phyloP scores from a whole-genome alignment of 352 stramenopile genomes.

The Phytopythium mirpurense region DNA sequence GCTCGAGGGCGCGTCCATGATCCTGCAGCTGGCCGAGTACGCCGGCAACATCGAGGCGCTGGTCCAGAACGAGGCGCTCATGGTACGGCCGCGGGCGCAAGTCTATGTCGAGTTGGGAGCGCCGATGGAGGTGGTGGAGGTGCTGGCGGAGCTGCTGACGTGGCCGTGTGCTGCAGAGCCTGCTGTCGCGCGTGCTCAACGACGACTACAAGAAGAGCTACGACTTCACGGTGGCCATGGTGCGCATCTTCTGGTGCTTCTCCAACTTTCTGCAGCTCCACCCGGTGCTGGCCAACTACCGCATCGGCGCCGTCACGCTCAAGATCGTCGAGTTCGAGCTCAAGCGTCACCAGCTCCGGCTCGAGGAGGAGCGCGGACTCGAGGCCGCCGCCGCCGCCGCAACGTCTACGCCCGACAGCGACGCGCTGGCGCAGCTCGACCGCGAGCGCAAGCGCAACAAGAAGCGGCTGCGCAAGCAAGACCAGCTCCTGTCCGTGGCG shows the following conservation, averaged over 20 bases:
- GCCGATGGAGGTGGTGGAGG: too few relatives aligned
- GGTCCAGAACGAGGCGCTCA: conserved; percentile 93
- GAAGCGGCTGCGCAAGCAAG: conserved; percentile 89
- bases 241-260: conserved; percentile 94
- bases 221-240: conserved; percentile 93
- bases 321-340: conserved; percentile 95
- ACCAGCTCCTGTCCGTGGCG: conserved; percentile 83
- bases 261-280: conserved; percentile 95
- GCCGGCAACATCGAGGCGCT: conserved; percentile 89
- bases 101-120: too few relatives aligned
- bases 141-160: not conserved
- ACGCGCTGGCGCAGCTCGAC: conserved; percentile 58
- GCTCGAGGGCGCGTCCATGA: conserved; percentile 87
- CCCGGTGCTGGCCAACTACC: conserved; percentile 89
- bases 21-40: conserved; percentile 88
- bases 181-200: conserved; percentile 91
- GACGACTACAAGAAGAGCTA: conserved; percentile 95
- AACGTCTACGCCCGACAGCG: conserved; percentile 9
- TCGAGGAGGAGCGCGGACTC: conserved; percentile 63
- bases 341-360: conserved; percentile 78
- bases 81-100: conserved; percentile 72
- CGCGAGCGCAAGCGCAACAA: conserved; percentile 84
- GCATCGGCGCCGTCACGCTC: conserved; percentile 91
- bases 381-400: conserved; percentile 19
- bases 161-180: conserved; percentile 34